Percentiles rank a stretch among this genome's conserved stretches.
phyloP scores from a whole-genome alignment of 73 alveolate genomes.

The Tetrahymena malaccensis region DNA sequence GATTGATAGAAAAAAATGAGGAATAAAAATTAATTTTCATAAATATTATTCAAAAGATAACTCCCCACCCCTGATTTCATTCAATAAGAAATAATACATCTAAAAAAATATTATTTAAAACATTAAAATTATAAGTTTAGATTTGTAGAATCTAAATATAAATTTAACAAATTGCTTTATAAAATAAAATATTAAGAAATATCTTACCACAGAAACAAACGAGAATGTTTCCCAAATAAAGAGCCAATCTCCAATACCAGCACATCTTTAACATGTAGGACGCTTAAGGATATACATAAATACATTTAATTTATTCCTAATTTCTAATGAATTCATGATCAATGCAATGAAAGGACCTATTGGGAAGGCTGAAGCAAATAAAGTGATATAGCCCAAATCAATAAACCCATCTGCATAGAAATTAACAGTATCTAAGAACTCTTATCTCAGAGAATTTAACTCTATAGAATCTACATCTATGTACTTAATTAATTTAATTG shows the following conservation, averaged over 20 bases:
- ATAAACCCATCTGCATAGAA: conserved; percentile 59
- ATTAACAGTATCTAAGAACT: conserved; percentile 30
- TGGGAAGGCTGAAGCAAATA: conserved; percentile 76
- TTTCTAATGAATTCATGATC: conserved; percentile 53
- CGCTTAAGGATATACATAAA: conserved; percentile 31
- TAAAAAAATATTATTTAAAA: too few species aligned
- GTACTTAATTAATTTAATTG: neutral
- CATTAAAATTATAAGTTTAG: too few species aligned
- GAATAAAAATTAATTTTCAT: too few species aligned
- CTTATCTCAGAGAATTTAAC: conserved; percentile 5
- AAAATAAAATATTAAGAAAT: too few species aligned
- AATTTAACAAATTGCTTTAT: too few species aligned
- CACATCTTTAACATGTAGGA: conserved; percentile 45
- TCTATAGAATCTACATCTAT: conserved; percentile 32
- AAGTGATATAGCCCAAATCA: conserved; percentile 60
- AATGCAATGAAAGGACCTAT: conserved; percentile 58
- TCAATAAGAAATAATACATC: too few species aligned
- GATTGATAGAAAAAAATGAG: too few species aligned
- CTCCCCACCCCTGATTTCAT: too few species aligned
- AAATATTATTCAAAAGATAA: too few species aligned
- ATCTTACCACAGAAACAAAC: conserved; percentile 3
- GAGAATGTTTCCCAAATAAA: conserved; percentile 17
- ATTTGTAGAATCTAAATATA: too few species aligned
- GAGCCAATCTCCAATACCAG: conserved; percentile 38
- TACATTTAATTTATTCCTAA: conserved; percentile 42